Conservation (phyloP, 345 rosid species). For the sweet orange (Citrus sinensis) region DVS_A1.0 CM039163.1:47661001-47661500, state of each 20-base stretch:
- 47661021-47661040: conserved; percentile 89
- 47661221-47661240: conserved; percentile 62
- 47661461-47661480: conserved; percentile 74
- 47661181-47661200: conserved; percentile 49
- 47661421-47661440: conserved; percentile 50
- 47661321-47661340: conserved; percentile 32
- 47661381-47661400: conserved; percentile 63
- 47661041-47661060: conserved; percentile 62
- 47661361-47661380: conserved; percentile 35
- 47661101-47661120: conserved; percentile 73
- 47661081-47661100: conserved; percentile 65
- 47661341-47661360: conserved; percentile 24
- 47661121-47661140: conserved; percentile 36
- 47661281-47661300: conserved; percentile 43
- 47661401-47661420: conserved; percentile 62
- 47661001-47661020: conserved; percentile 59
- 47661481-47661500: conserved; percentile 57
- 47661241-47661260: conserved; percentile 53
- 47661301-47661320: conserved; percentile 28
- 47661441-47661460: conserved; percentile 62
- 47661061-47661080: conserved; percentile 93
- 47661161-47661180: conserved; percentile 30
- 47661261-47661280: conserved; percentile 49
- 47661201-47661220: conserved; percentile 43
- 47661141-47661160: conserved; percentile 28